Base-by-base conservation (phyloP, 2,329 filamentous ascomycete genomes). In the Metarhizium brunneum region DNA sequence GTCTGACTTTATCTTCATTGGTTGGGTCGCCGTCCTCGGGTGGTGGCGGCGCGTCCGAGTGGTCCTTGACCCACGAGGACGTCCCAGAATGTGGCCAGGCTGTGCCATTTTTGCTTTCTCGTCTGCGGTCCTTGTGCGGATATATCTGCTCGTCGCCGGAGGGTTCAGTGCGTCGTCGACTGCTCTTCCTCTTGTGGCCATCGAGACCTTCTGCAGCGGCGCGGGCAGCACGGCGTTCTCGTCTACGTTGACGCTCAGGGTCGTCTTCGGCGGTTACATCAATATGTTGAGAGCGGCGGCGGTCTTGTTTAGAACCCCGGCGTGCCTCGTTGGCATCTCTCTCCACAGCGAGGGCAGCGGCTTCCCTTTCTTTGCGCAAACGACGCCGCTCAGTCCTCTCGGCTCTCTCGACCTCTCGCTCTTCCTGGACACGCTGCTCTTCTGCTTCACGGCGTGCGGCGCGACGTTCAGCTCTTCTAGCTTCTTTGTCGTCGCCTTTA, bases 21-120 rank as follows among this genome's bases (percentile, higher is more conserved):
- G 65, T 57, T 11, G 56, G 65, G 16, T 68, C 70, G 48, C 62
- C 61, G 43, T 72, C 71, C 0, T 76, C 74, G 1, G 80, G 81
- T 2, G 82, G 82, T 2, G 82, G 81, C 2, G 80, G 80, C 3
- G 81, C 82, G 61, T 84, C 83, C 2, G 78, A 81, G 61, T 84
- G 78, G 13, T 85, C 82, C 66, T 84, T 84, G 4, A 85, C 82
- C 83, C 83, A 86, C 0, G 81, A 85, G 8, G 80, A 82, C 0
- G 82, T 85, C 30, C 83, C 82, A 6, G 79, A 84, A 64, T 84
- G 80, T 18, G 83, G 82, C 83, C 83, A 85, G 10, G 72, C 72
- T 8, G 74, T 59, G 7, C 57, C 61, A 38, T 70, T 60, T 53
- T 68, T 72, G 52, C 65, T 71, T 49, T 72, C 73, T 54, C 68